phyloP scores from a whole-genome alignment of 495 filamentous ascomycete genomes.

The Daldinia bambusicola region DNA sequence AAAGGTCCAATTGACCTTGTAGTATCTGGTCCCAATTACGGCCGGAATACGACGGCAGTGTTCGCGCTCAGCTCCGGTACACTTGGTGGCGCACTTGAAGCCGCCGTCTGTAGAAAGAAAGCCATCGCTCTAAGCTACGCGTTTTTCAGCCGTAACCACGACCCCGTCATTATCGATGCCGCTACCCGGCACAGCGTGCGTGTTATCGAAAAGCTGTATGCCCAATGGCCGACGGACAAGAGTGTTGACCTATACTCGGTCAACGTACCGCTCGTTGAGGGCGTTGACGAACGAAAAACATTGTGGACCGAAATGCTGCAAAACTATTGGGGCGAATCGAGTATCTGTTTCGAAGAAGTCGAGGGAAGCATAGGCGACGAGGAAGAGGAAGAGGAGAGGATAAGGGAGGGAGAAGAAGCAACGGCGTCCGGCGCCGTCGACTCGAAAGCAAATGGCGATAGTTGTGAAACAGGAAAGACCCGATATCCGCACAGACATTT shows the following conservation, averaged over 20 bases:
- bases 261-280: slow-evolving; percentile 83
- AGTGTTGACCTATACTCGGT: slow-evolving; percentile 82
- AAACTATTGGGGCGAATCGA: slow-evolving; percentile 81
- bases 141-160: slow-evolving; percentile 77
- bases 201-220: slow-evolving; percentile 79
- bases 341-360: slow-evolving; percentile 83
- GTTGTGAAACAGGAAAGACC: slow-evolving; percentile 43
- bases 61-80: slow-evolving; percentile 93
- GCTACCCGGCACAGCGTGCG: slow-evolving; percentile 75
- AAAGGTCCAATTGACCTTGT: slow-evolving; percentile 85
- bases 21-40: slow-evolving; percentile 92
- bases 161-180: slow-evolving; percentile 77
- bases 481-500: slow-evolving; percentile 83
- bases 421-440: slow-evolving; percentile 11
- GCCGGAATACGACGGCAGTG: slow-evolving; percentile 89
- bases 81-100: slow-evolving; percentile 90
- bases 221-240: slow-evolving; percentile 73
- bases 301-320: slow-evolving; percentile 85
- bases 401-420: slow-evolving; percentile 67
- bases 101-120: slow-evolving; percentile 79
- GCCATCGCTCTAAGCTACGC: slow-evolving; percentile 89
- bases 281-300: slow-evolving; percentile 72
- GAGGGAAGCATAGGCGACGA: slow-evolving; percentile 68
- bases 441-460: slow-evolving; percentile 40
- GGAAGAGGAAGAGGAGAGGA: slow-evolving; percentile 71